Percentiles rank a stretch among this genome's conserved stretches.
These are phyloP conservation scores for Circinella umbellata DNA, from an alignment of 371 early-diverging fungal species.

Conservation along the genomic window DNA sequence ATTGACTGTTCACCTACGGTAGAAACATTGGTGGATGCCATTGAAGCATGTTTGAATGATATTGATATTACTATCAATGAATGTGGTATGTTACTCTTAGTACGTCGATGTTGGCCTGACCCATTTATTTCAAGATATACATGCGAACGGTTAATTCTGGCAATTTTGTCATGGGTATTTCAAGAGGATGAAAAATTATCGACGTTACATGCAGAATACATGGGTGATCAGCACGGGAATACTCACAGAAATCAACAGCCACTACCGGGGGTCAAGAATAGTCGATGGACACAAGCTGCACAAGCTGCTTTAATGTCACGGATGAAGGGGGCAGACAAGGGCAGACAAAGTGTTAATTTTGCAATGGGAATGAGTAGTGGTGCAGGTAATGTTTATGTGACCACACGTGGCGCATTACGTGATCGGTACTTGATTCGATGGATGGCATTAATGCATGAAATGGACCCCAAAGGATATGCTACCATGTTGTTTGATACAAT, in stretches of 20 bases:
- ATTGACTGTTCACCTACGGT: conserved; percentile 55
- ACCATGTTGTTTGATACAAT: conserved; percentile 35
- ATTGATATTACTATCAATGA: conserved; percentile 61
- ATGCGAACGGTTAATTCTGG: conserved; percentile 46
- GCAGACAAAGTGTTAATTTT: conserved; percentile 30
- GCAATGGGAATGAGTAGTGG: conserved; percentile 42
- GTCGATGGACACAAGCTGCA: conserved; percentile 35
- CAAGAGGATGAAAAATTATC: conserved; percentile 58
- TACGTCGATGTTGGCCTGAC: conserved; percentile 64
- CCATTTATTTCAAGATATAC: conserved; percentile 61
- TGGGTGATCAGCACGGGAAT: conserved; percentile 6
- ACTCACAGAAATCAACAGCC: conserved; percentile 21
- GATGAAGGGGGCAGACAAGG: conserved; percentile 28
- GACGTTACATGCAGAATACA: conserved; percentile 42
- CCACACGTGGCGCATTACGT: conserved; percentile 41
- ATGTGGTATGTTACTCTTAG: conserved; percentile 55
- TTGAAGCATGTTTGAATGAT: conserved; percentile 58
- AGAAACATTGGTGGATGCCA: conserved; percentile 54
- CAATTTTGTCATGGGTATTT: conserved; percentile 59
- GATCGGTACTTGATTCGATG: conserved; percentile 46
- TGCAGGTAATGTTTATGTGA: conserved; percentile 51
- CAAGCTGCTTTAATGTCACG: conserved; percentile 36
- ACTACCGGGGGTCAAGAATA: conserved; percentile 24
- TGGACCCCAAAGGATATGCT: conserved; percentile 39
- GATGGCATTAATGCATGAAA: conserved; percentile 44